A percentile compares a stretch with the other conserved stretches of the same genome.
Conservation (phyloP, 202 grass and related monocot genomes). For the Miscanthus sacchariflorus region DNA sequence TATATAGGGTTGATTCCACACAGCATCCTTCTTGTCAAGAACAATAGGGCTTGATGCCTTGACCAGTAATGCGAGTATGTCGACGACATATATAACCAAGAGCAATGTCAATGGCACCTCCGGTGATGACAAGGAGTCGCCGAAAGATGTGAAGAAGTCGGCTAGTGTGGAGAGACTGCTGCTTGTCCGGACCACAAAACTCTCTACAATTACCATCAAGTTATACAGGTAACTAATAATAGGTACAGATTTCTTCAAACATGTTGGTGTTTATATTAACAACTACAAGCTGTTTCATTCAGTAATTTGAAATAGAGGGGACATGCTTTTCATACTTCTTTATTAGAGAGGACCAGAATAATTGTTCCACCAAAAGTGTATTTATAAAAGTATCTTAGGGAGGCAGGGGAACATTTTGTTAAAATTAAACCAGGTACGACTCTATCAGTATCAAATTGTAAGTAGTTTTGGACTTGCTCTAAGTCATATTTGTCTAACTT, state of each 20-base stretch:
- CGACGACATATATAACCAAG: background rate
- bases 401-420: background rate
- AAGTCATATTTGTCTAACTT: background rate
- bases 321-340: background rate
- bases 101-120: background rate
- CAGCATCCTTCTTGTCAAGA: background rate
- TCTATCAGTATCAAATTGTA: background rate
- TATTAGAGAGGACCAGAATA: background rate
- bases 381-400: too few species aligned
- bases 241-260: background rate
- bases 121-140: background rate
- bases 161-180: background rate
- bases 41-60: background rate
- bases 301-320: background rate
- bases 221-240: conserved; percentile 11
- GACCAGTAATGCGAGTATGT: background rate
- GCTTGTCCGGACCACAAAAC: conserved; percentile 12
- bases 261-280: background rate
- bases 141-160: background rate
- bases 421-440: background rate
- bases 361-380: background rate
- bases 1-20: background rate
- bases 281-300: background rate
- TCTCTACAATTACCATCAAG: conserved; percentile 30
- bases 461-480: background rate